These are phyloP conservation scores for Entomophthora muscae DNA, from an alignment of 371 early-diverging fungal genomes.

Conservation along the genomic window DNA sequence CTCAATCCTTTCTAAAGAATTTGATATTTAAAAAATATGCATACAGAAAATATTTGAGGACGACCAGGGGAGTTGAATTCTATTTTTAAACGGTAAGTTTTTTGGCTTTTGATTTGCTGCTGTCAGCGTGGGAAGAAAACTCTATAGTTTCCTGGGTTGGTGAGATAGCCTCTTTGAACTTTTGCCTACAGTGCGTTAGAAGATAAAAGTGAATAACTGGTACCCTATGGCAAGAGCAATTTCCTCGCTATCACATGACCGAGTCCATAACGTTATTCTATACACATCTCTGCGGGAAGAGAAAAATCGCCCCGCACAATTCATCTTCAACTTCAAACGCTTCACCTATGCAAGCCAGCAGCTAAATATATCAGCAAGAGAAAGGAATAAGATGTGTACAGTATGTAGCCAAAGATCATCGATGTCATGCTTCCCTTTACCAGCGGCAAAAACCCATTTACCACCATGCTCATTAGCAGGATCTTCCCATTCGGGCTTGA, in stretches of 20 bases:
- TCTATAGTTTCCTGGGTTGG: neutral
- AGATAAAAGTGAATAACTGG: neutral
- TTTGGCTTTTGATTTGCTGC: neutral
- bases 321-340: constrained; percentile 60
- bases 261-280: constrained; percentile 82
- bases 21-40: too few species aligned
- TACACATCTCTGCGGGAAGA: constrained; percentile 65
- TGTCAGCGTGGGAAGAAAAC: neutral
- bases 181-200: neutral
- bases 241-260: constrained; percentile 44
- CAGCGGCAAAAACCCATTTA: constrained; percentile 79
- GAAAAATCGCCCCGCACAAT: constrained; percentile 81
- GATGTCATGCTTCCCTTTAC: constrained; percentile 50
- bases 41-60: too few species aligned
- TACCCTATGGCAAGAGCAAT: constrained; percentile 45
- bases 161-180: neutral
- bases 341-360: constrained; percentile 86
- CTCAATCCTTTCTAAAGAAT: too few species aligned
- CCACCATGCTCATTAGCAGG: constrained; percentile 90
- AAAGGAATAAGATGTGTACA: constrained; percentile 20
- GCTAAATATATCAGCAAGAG: constrained; percentile 16
- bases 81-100: neutral
- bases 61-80: too few species aligned
- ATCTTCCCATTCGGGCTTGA: constrained; percentile 99
- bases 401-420: constrained; percentile 74